These are phyloP conservation scores for Cryphonectria radicalis DNA, from an alignment of 2,329 filamentous ascomycete species.

Conservation along the genomic window DNA sequence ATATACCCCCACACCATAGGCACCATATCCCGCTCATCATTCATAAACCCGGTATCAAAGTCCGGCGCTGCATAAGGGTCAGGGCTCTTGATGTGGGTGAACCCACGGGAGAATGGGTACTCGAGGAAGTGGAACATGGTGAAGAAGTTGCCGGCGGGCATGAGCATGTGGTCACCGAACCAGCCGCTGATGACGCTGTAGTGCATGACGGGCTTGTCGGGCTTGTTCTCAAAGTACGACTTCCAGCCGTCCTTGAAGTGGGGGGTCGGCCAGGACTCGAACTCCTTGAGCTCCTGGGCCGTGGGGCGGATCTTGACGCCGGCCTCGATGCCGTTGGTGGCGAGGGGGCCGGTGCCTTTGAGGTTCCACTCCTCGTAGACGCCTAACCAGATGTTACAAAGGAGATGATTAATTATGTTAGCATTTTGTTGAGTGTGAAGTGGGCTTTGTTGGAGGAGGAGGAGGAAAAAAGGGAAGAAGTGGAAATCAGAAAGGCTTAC, in stretches of 20 bases:
- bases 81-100: slow-evolving; percentile 70
- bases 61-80: slow-evolving; percentile 76
- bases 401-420: background rate
- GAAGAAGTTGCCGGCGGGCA: slow-evolving; percentile 79
- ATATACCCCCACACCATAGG: slow-evolving; percentile 86
- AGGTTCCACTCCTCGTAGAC: slow-evolving; percentile 79
- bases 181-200: slow-evolving; percentile 76
- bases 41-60: slow-evolving; percentile 85
- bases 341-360: slow-evolving; percentile 77
- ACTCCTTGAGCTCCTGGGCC: slow-evolving; percentile 67
- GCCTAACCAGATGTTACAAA: slow-evolving; percentile 37
- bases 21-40: slow-evolving; percentile 82
- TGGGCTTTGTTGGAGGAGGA: too few species aligned
- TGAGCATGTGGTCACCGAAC: slow-evolving; percentile 65
- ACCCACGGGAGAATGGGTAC: slow-evolving; percentile 76
- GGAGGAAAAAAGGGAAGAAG: background rate
- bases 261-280: slow-evolving; percentile 74
- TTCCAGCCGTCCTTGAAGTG: slow-evolving; percentile 79
- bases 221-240: slow-evolving; percentile 82
- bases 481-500: slow-evolving; percentile 37
- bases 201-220: slow-evolving; percentile 86
- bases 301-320: slow-evolving; percentile 79
- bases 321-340: slow-evolving; percentile 80
- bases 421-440: slow-evolving; percentile 5
- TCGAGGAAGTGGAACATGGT: slow-evolving; percentile 84